Percentiles rank a stretch among this genome's conserved stretches.
Conservation (phyloP, 306 rosid genomes). For the Vigna radiata region DNA sequence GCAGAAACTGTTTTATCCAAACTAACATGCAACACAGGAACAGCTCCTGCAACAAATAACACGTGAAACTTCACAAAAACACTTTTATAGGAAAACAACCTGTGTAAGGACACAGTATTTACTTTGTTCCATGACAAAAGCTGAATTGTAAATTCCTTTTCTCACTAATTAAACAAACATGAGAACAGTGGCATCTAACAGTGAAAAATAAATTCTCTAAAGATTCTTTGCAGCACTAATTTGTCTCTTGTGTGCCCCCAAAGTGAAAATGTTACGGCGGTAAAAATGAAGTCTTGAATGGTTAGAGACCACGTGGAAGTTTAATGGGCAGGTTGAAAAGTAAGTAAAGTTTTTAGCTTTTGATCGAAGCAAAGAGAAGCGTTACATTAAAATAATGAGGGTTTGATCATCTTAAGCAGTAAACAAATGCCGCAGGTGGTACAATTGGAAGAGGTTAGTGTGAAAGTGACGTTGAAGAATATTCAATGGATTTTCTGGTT, state of each 20-base stretch:
- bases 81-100: slow-evolving; percentile 8
- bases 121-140: slow-evolving; percentile 23
- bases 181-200: slow-evolving; percentile 51
- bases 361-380: slow-evolving; percentile 44
- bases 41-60: slow-evolving; percentile 33
- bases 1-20: slow-evolving; percentile 43
- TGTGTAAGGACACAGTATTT: slow-evolving; percentile 14
- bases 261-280: slow-evolving; percentile 48
- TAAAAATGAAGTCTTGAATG: slow-evolving; percentile 43
- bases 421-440: slow-evolving; percentile 44
- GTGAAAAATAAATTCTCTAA: slow-evolving; percentile 38
- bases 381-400: slow-evolving; percentile 42
- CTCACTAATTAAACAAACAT: slow-evolving; percentile 20
- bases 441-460: slow-evolving; percentile 48
- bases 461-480: slow-evolving; percentile 54
- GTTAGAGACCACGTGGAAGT: slow-evolving; percentile 49
- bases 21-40: slow-evolving; percentile 39
- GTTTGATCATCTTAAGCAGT: slow-evolving; percentile 18
- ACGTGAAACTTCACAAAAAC: slow-evolving; percentile 28
- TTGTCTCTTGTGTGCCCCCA: slow-evolving; percentile 62
- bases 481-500: slow-evolving; percentile 32
- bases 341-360: slow-evolving; percentile 47
- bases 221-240: slow-evolving; percentile 53
- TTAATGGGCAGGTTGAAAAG: slow-evolving; percentile 37
- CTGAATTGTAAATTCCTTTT: neutral